phyloP scores from a whole-genome alignment of 2,329 filamentous ascomycete genomes.

The Trichoderma sp. region DNA sequence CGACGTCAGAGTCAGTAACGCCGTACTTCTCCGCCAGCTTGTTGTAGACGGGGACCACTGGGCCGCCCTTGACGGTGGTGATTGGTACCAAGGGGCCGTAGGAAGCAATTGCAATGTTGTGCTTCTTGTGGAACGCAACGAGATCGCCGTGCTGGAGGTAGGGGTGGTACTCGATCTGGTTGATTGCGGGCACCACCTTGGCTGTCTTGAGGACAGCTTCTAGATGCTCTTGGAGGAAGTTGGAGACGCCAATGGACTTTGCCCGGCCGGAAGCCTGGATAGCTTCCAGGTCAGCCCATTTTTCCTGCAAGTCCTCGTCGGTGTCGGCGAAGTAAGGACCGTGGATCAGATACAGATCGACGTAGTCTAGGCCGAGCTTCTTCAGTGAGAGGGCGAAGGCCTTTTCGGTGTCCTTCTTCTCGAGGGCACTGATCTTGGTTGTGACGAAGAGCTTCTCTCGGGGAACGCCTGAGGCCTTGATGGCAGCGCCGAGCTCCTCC shows the following conservation, averaged over 20 bases:
- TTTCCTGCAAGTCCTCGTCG: constrained; percentile 52
- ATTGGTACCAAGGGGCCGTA: constrained; percentile 56
- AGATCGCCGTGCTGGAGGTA: constrained; percentile 66
- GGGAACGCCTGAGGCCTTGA: constrained; percentile 63
- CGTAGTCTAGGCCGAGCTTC: constrained; percentile 66
- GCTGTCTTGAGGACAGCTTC: constrained; percentile 57
- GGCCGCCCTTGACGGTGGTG: constrained; percentile 47
- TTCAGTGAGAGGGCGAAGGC: constrained; percentile 59
- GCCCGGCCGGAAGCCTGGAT: constrained; percentile 65
- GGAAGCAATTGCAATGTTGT: constrained; percentile 55
- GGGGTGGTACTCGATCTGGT: constrained; percentile 81
- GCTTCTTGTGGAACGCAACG: constrained; percentile 53
- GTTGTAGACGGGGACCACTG: constrained; percentile 51
- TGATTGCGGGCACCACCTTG: constrained; percentile 62
- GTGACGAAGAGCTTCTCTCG: constrained; percentile 68
- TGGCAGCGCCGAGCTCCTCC: constrained; percentile 67
- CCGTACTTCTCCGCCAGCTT: constrained; percentile 56
- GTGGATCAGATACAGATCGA: constrained; percentile 69
- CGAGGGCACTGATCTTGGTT: constrained; percentile 51
- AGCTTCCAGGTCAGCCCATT: constrained; percentile 60
- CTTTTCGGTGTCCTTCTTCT: constrained; percentile 42
- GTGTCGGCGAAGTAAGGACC: constrained; percentile 51
- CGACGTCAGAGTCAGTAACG: constrained; percentile 54
- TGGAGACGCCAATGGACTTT: constrained; percentile 73
- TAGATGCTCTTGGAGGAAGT: constrained; percentile 60